Evolutionary conservation across 768 basidiomycete species (phyloP).

Genomic region (Coprinopsis sp.): DNA sequence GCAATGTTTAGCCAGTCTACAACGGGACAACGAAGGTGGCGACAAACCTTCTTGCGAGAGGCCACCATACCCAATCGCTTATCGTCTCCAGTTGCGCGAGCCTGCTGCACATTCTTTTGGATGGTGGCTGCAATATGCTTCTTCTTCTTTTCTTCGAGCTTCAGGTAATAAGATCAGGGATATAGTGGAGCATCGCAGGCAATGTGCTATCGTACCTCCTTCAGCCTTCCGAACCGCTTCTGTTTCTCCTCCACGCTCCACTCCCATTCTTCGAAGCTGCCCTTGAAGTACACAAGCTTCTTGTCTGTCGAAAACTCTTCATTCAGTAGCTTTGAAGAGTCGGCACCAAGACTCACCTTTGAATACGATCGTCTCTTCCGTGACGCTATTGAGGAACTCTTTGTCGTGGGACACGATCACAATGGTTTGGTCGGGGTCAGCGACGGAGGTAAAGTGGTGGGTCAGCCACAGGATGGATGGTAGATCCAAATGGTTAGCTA

Average conservation of each 20-base stretch:
- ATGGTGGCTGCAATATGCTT: conserved; percentile 52
- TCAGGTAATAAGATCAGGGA: background rate
- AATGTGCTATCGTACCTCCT: conserved; percentile 26
- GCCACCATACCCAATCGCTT: conserved; percentile 50
- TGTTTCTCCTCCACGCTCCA: conserved; percentile 40
- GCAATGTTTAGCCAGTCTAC: background rate
- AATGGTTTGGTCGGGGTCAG: conserved; percentile 35
- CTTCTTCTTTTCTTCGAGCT: conserved; percentile 31
- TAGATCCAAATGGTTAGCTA: conserved; percentile 49
- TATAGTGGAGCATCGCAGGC: background rate
- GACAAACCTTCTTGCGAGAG: conserved; percentile 45
- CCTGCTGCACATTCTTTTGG: conserved; percentile 42
- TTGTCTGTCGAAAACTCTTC: conserved; percentile 27
- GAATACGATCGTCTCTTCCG: conserved; percentile 59
- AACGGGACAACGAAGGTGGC: background rate
- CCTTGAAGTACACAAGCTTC: conserved; percentile 50
- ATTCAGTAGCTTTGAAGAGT: background rate
- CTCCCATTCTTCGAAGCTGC: conserved; percentile 50
- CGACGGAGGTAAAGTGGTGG: conserved; percentile 35
- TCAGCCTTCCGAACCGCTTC: conserved; percentile 39
- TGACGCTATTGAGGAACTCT: conserved; percentile 53
- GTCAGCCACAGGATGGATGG: conserved; percentile 52
- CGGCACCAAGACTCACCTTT: conserved; percentile 20
- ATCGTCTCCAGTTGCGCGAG: conserved; percentile 58
- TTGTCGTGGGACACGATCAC: conserved; percentile 65